Evolutionary conservation across 805 yeast species (phyloP), one percentile per base, ranked within the genome.

Genomic region (Candida easanensis): DNA sequence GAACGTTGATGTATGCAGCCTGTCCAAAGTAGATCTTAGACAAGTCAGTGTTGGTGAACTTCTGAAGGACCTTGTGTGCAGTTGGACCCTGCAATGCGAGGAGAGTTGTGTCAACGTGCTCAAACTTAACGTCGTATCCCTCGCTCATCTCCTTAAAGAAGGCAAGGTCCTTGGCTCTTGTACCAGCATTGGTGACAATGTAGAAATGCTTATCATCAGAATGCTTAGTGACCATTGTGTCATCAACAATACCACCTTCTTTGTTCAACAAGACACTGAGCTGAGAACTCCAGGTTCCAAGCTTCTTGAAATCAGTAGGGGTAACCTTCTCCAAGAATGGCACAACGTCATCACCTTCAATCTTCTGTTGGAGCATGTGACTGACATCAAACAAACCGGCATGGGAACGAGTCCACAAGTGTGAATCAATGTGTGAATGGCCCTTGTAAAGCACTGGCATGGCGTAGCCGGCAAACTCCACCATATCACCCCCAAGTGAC

Each of bases 311-410:
- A 61, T 89, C 97, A 14, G 91, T 77, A 10, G 99, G 99, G n/a
- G 97, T 87, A 38, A 91, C 69, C 52, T 74, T 78, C 62, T 93
- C 84, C 50, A 93, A 70, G 43, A 91, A 80, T 4, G 70, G 69
- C 5, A 79, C 68, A 1, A 95, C 77, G 32, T 77, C 84, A 1
- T 76, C 65, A 14, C 99, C 99, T 2, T 64, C 60, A 46, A 93
- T 63, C 33, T 71, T 75, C 63, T 95, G 97, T 69, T 93, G 99
- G 39, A 91, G 75, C 99, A 93, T 93, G 65, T 93, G 99, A 42
- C 96, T 87, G 39, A 93, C 99, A 62, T 93, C 99, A 58, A 93
- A 93, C 39, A 93, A 70, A 6, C 99, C 99, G 28, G 90, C 89
- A 49, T 86, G 77, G 17, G 70, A 58, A 63, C 99, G 79, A 0